Base-by-base conservation (phyloP, 129 eudicot species). In the Helianthus tuberosus region DNA sequence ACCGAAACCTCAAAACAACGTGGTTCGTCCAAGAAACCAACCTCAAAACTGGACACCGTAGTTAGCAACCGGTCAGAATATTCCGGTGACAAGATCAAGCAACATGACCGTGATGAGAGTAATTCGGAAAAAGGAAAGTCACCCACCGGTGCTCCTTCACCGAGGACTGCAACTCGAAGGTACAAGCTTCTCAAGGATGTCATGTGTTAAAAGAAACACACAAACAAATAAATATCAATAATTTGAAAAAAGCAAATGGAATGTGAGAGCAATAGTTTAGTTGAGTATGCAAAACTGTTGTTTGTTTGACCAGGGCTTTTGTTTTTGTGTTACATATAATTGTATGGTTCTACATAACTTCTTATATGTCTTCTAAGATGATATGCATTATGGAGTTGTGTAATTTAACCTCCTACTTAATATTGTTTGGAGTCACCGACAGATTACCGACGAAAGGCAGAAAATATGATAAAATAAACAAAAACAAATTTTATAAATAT, bases 131-230 rank as follows among this genome's bases (percentile, higher is more conserved):
- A 76, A 84, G 89, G 84, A 74, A 90, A 84, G 80, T 78, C 75
- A 51, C 81, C 79, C 72, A 68, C 76, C 11, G 92, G 90, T 5
- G 79, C 73, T 8, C 93, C 96, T 32, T 91, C 97, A 0, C 97
- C 97, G 3, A 78, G 97, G 71, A 85, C 89, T 15, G 51, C 95
- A 61, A 83, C 89, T 16, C 57, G 96, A 38, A 85, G 96, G 89
- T 91, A 91, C 85, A 91, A 89, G 86, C 97, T 91, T 78, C 97
- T 91, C 78, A 91, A 91, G 88, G 97, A 91, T 89, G 97, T 91
- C 7, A 89, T 84, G 97, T 91, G 89, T 84, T 86, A 73, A 81
- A 63, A 49, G 29, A 6, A 8, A 1, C 23, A 68, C 1, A 72
- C 9, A 47, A 10, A 32, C 49, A 74, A 60, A 72, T 16, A 29